Evolutionary conservation across 2,329 filamentous ascomycete species (phyloP), one percentile per base, ranked within the genome.

Genomic region (Metarhizium brunneum): DNA sequence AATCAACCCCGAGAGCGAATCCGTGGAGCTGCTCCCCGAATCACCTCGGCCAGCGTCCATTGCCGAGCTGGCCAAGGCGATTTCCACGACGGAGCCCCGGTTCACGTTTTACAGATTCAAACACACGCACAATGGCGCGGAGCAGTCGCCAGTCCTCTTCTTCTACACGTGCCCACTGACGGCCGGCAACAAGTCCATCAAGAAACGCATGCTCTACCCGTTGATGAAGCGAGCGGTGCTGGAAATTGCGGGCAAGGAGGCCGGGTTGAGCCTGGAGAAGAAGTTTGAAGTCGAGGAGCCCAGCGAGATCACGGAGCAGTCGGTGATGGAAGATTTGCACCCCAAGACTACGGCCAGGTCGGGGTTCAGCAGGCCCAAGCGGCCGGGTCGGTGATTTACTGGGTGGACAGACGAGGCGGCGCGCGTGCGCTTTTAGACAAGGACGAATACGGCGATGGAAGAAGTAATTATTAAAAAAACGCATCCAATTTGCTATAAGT

Each of bases 201-300:
- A 90, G 74, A 86, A 88, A 71, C 80, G 88, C 60, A 95, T 95
- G 90, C 71, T 94, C 65, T 94, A 94, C 68, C 88, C 89, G 38
- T 74, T 85, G 30, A 85, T 85, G 75, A 85, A 85, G 71, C 76
- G 81, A 11, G 80, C 82, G 29, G 86, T 89, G 3, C 74, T 91
- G 35, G 71, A 75, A n/a, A 69, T 85, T 38, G 88, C 88, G 18
- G 81, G 85, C 63, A 72, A 71, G 40, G 82, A 89, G 61, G 85
- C 82, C 1, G 85, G 84, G 0, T 65, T 92, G 52, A 76, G 74
- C 56, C 74, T 90, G 4, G 84, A 82, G 56, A 91, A 89, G 79
- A 86, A 80, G 67, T 84, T 87, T 58, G 83, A 86, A 69, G 80
- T 83, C 2, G 81, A 84, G 62, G 80, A 87, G 60, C 84, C 86